These are phyloP conservation scores for Ophiocordyceps camponoti-floridani DNA, from an alignment of 2,329 filamentous ascomycete genomes.

Conservation along the genomic window DNA sequence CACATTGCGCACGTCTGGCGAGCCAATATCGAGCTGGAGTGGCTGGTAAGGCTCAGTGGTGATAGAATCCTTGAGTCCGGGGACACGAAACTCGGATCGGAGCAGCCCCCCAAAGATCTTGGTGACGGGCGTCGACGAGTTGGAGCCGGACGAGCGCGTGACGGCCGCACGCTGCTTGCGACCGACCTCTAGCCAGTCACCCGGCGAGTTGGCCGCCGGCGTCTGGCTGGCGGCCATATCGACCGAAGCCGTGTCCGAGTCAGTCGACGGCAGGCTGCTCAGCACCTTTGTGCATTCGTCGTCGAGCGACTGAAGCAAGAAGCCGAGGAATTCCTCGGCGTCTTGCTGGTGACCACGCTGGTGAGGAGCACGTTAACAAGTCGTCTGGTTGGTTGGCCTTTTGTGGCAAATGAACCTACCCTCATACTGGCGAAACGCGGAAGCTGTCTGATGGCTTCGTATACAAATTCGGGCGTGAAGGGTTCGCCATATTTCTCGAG, in stretches of 20 bases:
- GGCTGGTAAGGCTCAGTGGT: slow-evolving; percentile 89
- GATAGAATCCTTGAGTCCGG: slow-evolving; percentile 76
- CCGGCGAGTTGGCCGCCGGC: slow-evolving; percentile 11
- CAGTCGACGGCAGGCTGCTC: slow-evolving; percentile 22
- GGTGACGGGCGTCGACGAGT: slow-evolving; percentile 65
- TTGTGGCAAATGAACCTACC: slow-evolving; percentile 29
- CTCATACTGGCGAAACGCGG: slow-evolving; percentile 86
- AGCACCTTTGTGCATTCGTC: slow-evolving; percentile 78
- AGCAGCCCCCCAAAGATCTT: slow-evolving; percentile 90
- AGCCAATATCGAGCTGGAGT: slow-evolving; percentile 84
- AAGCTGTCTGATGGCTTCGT: slow-evolving; percentile 74
- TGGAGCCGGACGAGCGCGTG: slow-evolving; percentile 68
- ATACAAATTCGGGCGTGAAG: slow-evolving; percentile 88
- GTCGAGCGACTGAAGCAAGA: slow-evolving; percentile 79
- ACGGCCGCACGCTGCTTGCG: slow-evolving; percentile 76
- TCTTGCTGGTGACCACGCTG: slow-evolving; percentile 92
- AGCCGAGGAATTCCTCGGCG: slow-evolving; percentile 90
- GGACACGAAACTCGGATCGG: slow-evolving; percentile 73
- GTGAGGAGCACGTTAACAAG: background rate
- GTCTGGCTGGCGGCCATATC: slow-evolving; percentile 12
- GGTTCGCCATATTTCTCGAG: slow-evolving; percentile 81
- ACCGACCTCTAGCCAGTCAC: slow-evolving; percentile 81
- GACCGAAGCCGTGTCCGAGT: slow-evolving; percentile 15
- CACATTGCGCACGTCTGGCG: slow-evolving; percentile 74
- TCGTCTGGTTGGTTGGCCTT: background rate